Conservation (phyloP, 2,329 filamentous ascomycete genomes). For the Cladosporium sp. region DNA sequence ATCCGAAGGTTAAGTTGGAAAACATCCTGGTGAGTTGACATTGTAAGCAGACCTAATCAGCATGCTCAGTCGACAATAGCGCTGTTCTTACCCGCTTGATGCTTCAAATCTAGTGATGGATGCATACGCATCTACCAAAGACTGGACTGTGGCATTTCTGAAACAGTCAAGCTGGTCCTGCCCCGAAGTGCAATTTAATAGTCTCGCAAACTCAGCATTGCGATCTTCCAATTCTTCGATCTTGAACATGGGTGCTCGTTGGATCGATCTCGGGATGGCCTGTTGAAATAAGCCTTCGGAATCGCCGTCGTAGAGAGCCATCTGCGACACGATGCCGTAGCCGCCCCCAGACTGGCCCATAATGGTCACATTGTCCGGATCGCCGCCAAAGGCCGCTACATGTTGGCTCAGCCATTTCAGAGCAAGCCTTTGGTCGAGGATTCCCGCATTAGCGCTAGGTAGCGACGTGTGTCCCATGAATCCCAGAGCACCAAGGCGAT, state of each 20-base stretch:
- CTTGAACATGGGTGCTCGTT: conserved; percentile 5
- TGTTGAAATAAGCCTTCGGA: conserved; percentile 5
- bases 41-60: neutral
- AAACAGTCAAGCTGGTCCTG: conserved; percentile 3
- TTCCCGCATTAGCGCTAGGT: conserved; percentile 37
- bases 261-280: conserved; percentile 1
- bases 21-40: neutral
- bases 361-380: conserved; percentile 23
- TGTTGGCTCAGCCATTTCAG: conserved; percentile 37
- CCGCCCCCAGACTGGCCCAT: conserved; percentile 47
- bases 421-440: conserved; percentile 36
- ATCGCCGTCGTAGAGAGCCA: conserved; percentile 5
- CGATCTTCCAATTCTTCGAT: neutral
- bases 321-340: neutral
- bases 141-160: neutral
- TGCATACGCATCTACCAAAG: conserved; percentile 3
- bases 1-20: conserved; percentile 2
- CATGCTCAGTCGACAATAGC: too few species aligned
- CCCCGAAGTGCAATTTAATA: conserved; percentile 1
- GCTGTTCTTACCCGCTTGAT: neutral
- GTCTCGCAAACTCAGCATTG: neutral
- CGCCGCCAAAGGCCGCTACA: conserved; percentile 36
- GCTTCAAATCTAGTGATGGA: neutral
- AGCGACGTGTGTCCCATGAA: conserved; percentile 55
- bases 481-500: conserved; percentile 60